Percentiles rank a stretch among this genome's conserved stretches.
Conservation (phyloP, 1,139 yeast species). For the Lodderomyces parapsilosis region DNA sequence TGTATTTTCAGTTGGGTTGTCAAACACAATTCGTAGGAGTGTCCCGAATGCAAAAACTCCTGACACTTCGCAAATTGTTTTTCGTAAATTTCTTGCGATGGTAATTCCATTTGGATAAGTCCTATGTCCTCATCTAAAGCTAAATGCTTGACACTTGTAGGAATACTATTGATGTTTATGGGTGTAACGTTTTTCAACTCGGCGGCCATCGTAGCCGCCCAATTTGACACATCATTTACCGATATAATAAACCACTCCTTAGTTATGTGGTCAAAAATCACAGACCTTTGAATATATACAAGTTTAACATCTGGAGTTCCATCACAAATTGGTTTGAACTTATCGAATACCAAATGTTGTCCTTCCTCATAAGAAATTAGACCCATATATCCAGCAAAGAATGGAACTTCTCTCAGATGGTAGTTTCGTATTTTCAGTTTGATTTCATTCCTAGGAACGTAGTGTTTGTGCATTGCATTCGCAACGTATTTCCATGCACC, state of each 20-base stretch:
- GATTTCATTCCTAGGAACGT: conserved; percentile 22
- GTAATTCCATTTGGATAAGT: conserved; percentile 43
- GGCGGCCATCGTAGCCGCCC: conserved; percentile 29
- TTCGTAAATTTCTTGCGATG: conserved; percentile 55
- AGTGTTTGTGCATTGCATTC: conserved; percentile 20
- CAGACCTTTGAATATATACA: conserved; percentile 65
- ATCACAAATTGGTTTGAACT: conserved; percentile 29
- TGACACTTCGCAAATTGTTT: conserved; percentile 65
- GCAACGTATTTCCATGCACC: conserved; percentile 27
- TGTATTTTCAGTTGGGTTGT: conserved; percentile 73
- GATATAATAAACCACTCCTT: conserved; percentile 57
- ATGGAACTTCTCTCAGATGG: conserved; percentile 51
- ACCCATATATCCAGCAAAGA: conserved; percentile 88
- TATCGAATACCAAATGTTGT: conserved; percentile 37
- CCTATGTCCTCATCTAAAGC: conserved; percentile 19
- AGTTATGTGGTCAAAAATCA: conserved; percentile 52
- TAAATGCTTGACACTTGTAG: conserved; percentile 27
- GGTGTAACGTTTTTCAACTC: conserved; percentile 14
- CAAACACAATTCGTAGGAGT: conserved; percentile 90
- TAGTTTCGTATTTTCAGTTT: conserved; percentile 13
- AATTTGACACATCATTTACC: conserved; percentile 32
- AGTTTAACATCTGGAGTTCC: conserved; percentile 72
- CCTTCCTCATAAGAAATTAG: conserved; percentile 86
- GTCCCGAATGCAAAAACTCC: conserved; percentile 70
- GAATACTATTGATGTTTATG: conserved; percentile 22